Evolutionary conservation across 371 early-diverging fungal species (phyloP).

Genomic region (Zychaea mexicana): DNA sequence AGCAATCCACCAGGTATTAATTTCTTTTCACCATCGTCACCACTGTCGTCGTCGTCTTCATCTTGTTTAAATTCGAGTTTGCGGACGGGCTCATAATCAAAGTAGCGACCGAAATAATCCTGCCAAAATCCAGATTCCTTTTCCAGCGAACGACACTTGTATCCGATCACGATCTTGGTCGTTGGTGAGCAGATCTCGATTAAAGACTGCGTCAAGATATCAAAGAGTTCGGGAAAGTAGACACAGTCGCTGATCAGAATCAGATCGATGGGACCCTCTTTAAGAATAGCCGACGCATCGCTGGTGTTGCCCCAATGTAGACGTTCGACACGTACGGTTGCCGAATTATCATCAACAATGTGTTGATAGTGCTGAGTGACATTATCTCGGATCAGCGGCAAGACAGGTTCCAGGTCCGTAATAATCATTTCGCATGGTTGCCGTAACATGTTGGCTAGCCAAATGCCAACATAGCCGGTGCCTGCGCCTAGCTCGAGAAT

Average conservation of each 20-base stretch:
- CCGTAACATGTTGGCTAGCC: slow-evolving; percentile 46
- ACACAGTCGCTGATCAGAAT: slow-evolving; percentile 60
- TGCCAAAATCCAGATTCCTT: slow-evolving; percentile 68
- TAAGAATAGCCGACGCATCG: slow-evolving; percentile 31
- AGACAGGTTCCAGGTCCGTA: slow-evolving; percentile 59
- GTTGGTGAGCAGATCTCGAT: slow-evolving; percentile 36
- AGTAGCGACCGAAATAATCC: slow-evolving; percentile 58
- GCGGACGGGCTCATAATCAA: slow-evolving; percentile 58
- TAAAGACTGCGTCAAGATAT: slow-evolving; percentile 46
- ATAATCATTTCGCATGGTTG: slow-evolving; percentile 42
- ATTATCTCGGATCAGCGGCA: slow-evolving; percentile 55
- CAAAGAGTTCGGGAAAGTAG: slow-evolving; percentile 61
- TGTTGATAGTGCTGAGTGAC: slow-evolving; percentile 22
- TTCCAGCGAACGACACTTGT: slow-evolving; percentile 59
- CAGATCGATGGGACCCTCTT: slow-evolving; percentile 43
- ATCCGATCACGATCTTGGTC: slow-evolving; percentile 58
- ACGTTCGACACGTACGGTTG: slow-evolving; percentile 38
- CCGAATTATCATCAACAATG: neutral
- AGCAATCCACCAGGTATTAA: slow-evolving; percentile 30
- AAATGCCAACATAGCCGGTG: slow-evolving; percentile 62
- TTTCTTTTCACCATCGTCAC: slow-evolving; percentile 2
- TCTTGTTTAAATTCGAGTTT: slow-evolving; percentile 14
- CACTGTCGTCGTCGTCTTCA: neutral
- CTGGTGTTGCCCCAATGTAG: slow-evolving; percentile 56
- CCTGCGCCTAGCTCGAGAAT: slow-evolving; percentile 58